Percentiles rank a stretch among this genome's conserved stretches.
These are phyloP conservation scores for Phytophthora sp. DNA, from an alignment of 352 stramenopile genomes.

Conservation along the genomic window DNA sequence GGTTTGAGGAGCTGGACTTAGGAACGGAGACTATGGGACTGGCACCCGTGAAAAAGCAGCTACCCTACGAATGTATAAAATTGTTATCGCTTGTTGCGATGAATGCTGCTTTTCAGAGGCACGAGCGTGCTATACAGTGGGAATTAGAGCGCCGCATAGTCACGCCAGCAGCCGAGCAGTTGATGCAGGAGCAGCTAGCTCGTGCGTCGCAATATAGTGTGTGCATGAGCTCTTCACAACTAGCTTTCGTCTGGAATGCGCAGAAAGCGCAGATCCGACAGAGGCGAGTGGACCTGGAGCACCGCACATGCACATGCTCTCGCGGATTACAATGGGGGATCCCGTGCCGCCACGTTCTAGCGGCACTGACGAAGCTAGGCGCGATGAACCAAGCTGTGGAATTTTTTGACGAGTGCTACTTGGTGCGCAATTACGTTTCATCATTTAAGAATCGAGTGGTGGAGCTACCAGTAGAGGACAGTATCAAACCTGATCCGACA, in stretches of 20 bases:
- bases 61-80: conserved; percentile 53
- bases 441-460: conserved; percentile 46
- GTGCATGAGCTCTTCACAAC: conserved; percentile 47
- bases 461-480: conserved; percentile 52
- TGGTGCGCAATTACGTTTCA: conserved; percentile 47
- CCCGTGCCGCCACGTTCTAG: conserved; percentile 51
- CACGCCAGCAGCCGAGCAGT: conserved; percentile 44
- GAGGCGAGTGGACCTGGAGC: conserved; percentile 51
- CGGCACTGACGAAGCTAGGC: conserved; percentile 44
- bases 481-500: conserved; percentile 33
- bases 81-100: conserved; percentile 40
- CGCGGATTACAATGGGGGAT: conserved; percentile 46
- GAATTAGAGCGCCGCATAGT: conserved; percentile 47
- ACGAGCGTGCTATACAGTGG: conserved; percentile 47
- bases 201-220: conserved; percentile 44
- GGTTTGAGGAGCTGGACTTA: conserved; percentile 33
- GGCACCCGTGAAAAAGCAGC: conserved; percentile 19
- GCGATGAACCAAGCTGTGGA: conserved; percentile 37
- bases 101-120: conserved; percentile 39
- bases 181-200: conserved; percentile 56
- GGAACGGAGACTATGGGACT: conserved; percentile 18
- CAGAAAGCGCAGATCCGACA: conserved; percentile 46
- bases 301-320: conserved; percentile 54
- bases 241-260: conserved; percentile 59
- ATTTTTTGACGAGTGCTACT: conserved; percentile 60